Conservation (phyloP, 805 yeast species). For the Debaryomyces tyrocola region DNA sequence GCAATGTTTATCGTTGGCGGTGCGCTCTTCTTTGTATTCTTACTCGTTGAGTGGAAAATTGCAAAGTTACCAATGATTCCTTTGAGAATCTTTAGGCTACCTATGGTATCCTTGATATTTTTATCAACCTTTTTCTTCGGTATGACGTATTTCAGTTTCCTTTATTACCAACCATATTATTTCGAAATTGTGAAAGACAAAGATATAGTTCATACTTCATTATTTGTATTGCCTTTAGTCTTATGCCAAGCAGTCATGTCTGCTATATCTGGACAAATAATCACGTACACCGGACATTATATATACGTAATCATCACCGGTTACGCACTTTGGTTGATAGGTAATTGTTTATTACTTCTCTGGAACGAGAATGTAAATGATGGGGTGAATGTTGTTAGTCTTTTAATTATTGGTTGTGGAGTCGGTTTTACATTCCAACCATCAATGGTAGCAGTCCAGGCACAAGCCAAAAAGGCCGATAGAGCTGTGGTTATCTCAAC, state of each 20-base stretch:
- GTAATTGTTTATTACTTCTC: slow-evolving; percentile 21
- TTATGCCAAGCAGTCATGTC: slow-evolving; percentile 41
- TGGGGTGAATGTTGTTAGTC: slow-evolving; percentile 12
- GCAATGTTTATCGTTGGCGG: slow-evolving; percentile 36
- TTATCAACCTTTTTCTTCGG: slow-evolving; percentile 27
- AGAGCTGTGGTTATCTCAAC: slow-evolving; percentile 60
- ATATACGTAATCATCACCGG: slow-evolving; percentile 35
- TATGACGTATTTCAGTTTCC: slow-evolving; percentile 22
- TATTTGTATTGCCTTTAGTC: slow-evolving; percentile 31
- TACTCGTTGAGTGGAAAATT: slow-evolving; percentile 27
- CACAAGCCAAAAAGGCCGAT: slow-evolving; percentile 50
- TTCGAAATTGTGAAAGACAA: slow-evolving; percentile 22
- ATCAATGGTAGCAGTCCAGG: slow-evolving; percentile 55
- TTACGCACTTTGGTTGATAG: slow-evolving; percentile 22
- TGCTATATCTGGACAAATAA: slow-evolving; percentile 42
- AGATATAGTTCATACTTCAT: slow-evolving; percentile 19
- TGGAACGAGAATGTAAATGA: slow-evolving; percentile 18
- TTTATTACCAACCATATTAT: slow-evolving; percentile 23
- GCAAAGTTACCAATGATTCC: slow-evolving; percentile 35
- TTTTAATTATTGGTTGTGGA: slow-evolving; percentile 26
- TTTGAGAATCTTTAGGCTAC: slow-evolving; percentile 19
- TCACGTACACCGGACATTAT: slow-evolving; percentile 43
- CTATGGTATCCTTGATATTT: slow-evolving; percentile 20
- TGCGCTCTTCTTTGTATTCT: slow-evolving; percentile 15
- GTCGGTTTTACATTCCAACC: slow-evolving; percentile 48